phyloP scores from a whole-genome alignment of 1,284 basidiomycete genomes.

The Ceratobasidium sp. region DNA sequence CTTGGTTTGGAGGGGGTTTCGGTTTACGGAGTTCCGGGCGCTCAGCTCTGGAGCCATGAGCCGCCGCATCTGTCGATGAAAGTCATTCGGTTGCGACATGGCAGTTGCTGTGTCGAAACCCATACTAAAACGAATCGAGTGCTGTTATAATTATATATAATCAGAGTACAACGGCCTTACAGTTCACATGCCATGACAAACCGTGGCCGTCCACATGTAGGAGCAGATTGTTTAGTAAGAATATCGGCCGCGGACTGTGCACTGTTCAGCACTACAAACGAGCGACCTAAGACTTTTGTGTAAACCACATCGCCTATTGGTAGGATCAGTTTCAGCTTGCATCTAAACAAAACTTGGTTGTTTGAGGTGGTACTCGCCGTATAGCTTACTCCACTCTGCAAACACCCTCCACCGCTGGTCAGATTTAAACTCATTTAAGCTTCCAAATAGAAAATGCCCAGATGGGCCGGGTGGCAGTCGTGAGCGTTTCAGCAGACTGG shows the following conservation, averaged over 20 bases:
- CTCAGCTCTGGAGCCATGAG: conserved; percentile 24
- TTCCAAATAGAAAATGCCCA: conserved; percentile 15
- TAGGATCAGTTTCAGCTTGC: not conserved
- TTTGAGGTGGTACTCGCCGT: not conserved
- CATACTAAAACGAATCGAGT: conserved; percentile 3
- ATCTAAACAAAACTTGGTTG: not conserved
- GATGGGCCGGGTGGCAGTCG: conserved; percentile 26
- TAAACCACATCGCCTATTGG: conserved; percentile 12
- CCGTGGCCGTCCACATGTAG: conserved; percentile 12
- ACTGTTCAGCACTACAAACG: conserved; percentile 18
- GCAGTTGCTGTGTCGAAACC: conserved; percentile 31
- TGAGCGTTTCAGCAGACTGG: not conserved
- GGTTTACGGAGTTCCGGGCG: conserved; percentile 2
- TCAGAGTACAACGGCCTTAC: not conserved
- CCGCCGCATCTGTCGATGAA: conserved; percentile 21
- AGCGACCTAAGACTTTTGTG: conserved; percentile 17
- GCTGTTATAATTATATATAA: not conserved
- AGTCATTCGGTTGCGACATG: conserved; percentile 19
- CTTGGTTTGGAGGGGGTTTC: conserved; percentile 1
- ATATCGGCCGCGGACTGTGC: conserved; percentile 21
- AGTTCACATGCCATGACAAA: conserved; percentile 39
- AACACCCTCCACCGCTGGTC: conserved; percentile 27
- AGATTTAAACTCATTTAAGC: conserved; percentile 15
- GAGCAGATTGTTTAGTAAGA: conserved; percentile 15
- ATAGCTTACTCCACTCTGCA: conserved; percentile 18